A percentile compares a stretch with the other conserved stretches of the same genome.
Evolutionary conservation across 2,329 filamentous ascomycete species (phyloP).

Genomic region (Alternaria triticimaculans): DNA sequence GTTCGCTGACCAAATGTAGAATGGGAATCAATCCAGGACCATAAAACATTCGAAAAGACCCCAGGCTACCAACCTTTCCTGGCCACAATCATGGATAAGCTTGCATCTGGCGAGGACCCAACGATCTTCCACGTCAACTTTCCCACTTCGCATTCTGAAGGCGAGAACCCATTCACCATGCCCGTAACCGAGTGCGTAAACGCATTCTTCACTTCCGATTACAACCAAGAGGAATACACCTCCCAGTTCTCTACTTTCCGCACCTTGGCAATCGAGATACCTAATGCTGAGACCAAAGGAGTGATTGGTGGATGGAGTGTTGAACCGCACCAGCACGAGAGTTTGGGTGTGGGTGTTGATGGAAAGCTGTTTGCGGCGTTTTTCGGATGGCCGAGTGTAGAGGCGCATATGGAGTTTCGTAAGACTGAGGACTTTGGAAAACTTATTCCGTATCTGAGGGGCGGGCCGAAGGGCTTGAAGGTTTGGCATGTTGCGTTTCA

Average conservation of each 20-base stretch:
- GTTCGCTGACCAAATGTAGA: constrained; percentile 35
- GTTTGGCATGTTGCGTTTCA: constrained; percentile 47
- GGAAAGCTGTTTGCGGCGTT: constrained; percentile 52
- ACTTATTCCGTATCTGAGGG: constrained; percentile 51
- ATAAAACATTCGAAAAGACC: constrained; percentile 51
- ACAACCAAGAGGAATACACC: constrained; percentile 35
- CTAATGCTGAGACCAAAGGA: constrained; percentile 31
- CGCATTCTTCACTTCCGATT: constrained; percentile 51
- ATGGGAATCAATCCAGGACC: constrained; percentile 51
- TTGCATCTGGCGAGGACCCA: constrained; percentile 34
- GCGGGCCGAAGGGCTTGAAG: constrained; percentile 51
- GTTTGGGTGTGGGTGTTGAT: constrained; percentile 31
- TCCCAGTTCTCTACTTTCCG: constrained; percentile 49
- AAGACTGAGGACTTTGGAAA: constrained; percentile 55
- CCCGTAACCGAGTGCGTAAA: constrained; percentile 59
- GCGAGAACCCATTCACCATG: constrained; percentile 43
- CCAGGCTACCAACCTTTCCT: constrained; percentile 51
- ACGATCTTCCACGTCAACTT: constrained; percentile 47
- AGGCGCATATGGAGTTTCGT: constrained; percentile 57
- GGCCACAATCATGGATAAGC: constrained; percentile 28
- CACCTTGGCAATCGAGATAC: constrained; percentile 39
- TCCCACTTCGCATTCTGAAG: constrained; percentile 6
- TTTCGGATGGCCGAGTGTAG: constrained; percentile 61
- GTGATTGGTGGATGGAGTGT: constrained; percentile 46
- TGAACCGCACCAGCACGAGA: constrained; percentile 30